Evolutionary conservation across 2,329 filamentous ascomycete species (phyloP), one percentile per base, ranked within the genome.

Genomic region (Arthrobotrys musiformis): DNA sequence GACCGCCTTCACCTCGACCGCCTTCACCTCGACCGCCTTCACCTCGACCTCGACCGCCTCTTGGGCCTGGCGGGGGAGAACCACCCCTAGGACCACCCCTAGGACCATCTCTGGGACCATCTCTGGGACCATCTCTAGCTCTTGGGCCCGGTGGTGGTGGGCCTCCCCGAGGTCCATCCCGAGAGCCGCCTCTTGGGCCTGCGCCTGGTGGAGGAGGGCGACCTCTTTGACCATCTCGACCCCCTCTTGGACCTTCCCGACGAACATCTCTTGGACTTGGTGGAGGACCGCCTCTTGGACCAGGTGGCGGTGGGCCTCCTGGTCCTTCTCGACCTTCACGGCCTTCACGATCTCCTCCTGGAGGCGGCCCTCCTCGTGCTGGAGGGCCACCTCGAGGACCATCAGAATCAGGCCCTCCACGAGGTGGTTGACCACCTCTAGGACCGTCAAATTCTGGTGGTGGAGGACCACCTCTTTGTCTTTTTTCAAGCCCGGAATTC

Each of bases 381-480:
- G 37, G 37, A 42, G 42, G 42, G 4, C 40, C 17, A 7, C 42
- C 42, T 22, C 42, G 19, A 7, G 17, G 42, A 46, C 42, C 42
- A 46, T 17, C 42, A 5, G 15, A 42, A n/a, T 42, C 37, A 22
- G 42, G 17, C n/a, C 37, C 37, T 42, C 37, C 37, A 15, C 37
- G 37, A 40, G 37, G 42, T 24, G 17, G 17, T 9, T 17, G 42
- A 24, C 42, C 42, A 24, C 42, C 42, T 24, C 42, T 46, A 46
- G 42, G 42, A 24, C 42, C 24, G 46, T 26, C 46, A 22, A 46
- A 46, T 50, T n/a, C 40, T 17, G n/a, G 19, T 26, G 22, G 46
- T n/a, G 46, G 50, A 19, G 50, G 50, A 1, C 50, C 50, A 35
- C 26, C n/a, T 54, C 50, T 56, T 56, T 56, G 50, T 11, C 50